These are phyloP conservation scores for Gloeostereum incarnatum DNA, from an alignment of 768 basidiomycete species.

Conservation along the genomic window DNA sequence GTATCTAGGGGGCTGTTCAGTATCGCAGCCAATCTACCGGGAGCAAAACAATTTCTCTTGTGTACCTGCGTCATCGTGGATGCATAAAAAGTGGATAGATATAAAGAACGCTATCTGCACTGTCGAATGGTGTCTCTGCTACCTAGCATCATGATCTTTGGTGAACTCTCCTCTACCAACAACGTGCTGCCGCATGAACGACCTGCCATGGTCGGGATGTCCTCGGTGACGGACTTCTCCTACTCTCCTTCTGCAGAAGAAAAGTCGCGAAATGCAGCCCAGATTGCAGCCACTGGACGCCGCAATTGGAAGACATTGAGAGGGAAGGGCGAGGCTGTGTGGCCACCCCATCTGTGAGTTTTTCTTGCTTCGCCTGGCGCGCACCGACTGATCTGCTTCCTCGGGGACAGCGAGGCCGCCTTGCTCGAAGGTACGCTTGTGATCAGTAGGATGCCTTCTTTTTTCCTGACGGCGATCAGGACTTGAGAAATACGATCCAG, in stretches of 20 bases:
- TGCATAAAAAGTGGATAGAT: no score
- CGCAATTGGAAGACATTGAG: slow-evolving; percentile 48
- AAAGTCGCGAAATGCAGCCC: slow-evolving; percentile 15
- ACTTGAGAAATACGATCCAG: slow-evolving; percentile 38
- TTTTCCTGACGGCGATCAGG: slow-evolving; percentile 18
- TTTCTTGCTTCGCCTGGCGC: not conserved
- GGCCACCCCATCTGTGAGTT: slow-evolving; percentile 40
- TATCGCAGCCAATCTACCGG: no score
- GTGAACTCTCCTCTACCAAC: no score
- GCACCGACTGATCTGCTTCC: not conserved
- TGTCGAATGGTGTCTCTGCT: no score
- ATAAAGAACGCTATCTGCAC: no score
- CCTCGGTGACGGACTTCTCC: slow-evolving; percentile 31
- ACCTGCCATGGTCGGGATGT: slow-evolving; percentile 23
- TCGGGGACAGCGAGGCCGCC: slow-evolving; percentile 30
- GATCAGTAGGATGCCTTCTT: not conserved
- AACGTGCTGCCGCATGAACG: no score
- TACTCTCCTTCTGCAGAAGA: slow-evolving; percentile 29
- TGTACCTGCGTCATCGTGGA: no score
- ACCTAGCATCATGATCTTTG: no score
- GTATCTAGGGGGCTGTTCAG: no score
- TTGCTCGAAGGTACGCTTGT: slow-evolving; percentile 37
- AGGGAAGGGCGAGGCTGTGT: slow-evolving; percentile 44
- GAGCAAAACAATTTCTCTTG: no score
- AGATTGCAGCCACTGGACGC: slow-evolving; percentile 33